Evolutionary conservation across 75 land plant species (phyloP).

Genomic region (Picea sitchensis): DNA sequence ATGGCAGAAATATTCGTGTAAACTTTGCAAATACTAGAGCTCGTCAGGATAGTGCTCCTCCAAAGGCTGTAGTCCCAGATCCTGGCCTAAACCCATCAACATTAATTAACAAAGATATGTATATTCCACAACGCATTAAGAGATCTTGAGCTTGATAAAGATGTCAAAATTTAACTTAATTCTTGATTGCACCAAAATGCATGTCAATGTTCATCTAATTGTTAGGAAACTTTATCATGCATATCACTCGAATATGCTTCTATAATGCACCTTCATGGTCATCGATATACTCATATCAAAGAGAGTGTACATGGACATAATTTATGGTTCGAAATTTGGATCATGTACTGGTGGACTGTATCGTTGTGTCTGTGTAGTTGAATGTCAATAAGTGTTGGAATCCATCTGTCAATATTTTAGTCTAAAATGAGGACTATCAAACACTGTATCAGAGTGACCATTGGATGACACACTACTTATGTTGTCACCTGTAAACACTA

Average conservation of each 20-base stretch:
- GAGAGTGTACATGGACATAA: background rate
- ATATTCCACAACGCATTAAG: background rate
- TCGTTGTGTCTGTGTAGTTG: no score
- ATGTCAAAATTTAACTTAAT: background rate
- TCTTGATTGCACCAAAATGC: background rate
- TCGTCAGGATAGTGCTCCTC: background rate
- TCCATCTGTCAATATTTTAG: no score
- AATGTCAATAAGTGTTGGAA: no score
- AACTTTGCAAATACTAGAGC: constrained; percentile 32
- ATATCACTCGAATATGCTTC: background rate
- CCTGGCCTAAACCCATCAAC: background rate
- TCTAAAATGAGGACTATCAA: no score
- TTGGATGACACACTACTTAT: no score
- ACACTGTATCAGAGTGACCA: no score
- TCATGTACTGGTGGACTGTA: no score
- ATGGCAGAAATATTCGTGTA: constrained; percentile 50
- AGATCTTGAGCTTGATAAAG: background rate
- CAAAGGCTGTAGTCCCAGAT: background rate
- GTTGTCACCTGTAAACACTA: no score
- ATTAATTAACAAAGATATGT: background rate
- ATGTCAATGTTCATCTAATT: background rate
- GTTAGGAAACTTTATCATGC: background rate
- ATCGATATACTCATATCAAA: background rate
- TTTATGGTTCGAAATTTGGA: no score
- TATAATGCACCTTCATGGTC: background rate